Evolutionary conservation across 495 filamentous ascomycete genomes (phyloP).

Genomic region (Melanomma pulvis-pyrius): DNA sequence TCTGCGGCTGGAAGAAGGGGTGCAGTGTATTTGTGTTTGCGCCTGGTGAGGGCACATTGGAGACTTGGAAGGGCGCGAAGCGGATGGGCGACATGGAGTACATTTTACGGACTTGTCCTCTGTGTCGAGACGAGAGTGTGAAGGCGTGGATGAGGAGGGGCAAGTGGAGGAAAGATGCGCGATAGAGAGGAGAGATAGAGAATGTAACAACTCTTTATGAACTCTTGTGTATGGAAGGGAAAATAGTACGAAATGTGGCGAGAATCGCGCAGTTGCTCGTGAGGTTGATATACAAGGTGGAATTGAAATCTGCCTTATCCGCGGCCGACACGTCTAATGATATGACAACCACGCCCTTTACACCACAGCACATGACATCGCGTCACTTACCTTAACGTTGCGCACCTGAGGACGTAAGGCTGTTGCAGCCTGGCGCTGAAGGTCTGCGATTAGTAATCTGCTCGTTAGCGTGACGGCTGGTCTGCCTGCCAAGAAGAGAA

Average conservation of each 20-base stretch:
- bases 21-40: not conserved
- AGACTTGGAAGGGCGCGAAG: slow-evolving; percentile 25
- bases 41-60: slow-evolving; percentile 18
- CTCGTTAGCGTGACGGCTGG: not conserved
- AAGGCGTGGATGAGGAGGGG: not conserved
- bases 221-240: not conserved
- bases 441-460: slow-evolving; percentile 18
- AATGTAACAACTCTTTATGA: not conserved
- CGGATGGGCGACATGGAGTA: slow-evolving; percentile 23
- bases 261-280: not conserved
- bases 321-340: slow-evolving; percentile 1
- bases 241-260: not conserved
- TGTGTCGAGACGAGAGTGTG: not conserved
- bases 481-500: slow-evolving; percentile 16
- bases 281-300: not conserved
- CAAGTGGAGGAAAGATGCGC: not conserved
- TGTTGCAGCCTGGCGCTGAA: slow-evolving; percentile 11
- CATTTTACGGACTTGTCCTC: slow-evolving; percentile 1
- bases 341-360: not conserved
- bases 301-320: slow-evolving; percentile 1
- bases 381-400: slow-evolving; percentile 14
- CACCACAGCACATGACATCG: slow-evolving; percentile 32
- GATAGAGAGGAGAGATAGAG: not conserved
- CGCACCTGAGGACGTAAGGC: not conserved
- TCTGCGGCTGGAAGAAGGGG: slow-evolving; percentile 29